Evolutionary conservation across 208 protist species (phyloP), one percentile per base, ranked within the genome.

Genomic region (Acanthamoeba sp.): DNA sequence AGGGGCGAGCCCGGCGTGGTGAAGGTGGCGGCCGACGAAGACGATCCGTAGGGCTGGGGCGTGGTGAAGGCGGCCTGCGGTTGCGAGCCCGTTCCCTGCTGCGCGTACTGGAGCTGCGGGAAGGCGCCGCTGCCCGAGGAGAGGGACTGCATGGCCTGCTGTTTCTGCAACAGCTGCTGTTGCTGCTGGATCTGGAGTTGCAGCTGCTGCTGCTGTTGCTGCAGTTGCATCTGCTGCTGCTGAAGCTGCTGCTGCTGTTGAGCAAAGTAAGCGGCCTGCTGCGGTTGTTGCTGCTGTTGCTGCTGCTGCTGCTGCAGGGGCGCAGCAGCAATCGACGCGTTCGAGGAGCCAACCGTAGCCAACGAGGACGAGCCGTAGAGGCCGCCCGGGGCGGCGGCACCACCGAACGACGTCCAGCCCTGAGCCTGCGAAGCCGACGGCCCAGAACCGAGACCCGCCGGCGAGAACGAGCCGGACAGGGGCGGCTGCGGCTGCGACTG

Each of bases 241-340:
- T 82, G 71, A 34, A 40, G 71, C 71, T 82, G 71, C 34, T 52
- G 71, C 71, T 82, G 71, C 71, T 82, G 71, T 32, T 82, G 71
- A 10, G 59, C 59, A 4, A 66, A 34, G 27, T 66, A 66, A 20
- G 52, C 52, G 59, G 59, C 59, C 27, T 66, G 59, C 2, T 1
- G 59, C 55, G 6, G 55, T 18, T 59, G 55, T 2, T 5, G 55
- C 27, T 66, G 18, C 27, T 66, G 59, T 18, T 59, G 55, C 55
- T 59, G 55, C 18, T 5, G 55, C 27, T 66, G 18, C 27, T 66
- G 59, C 59, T 66, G 59, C 4, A 5, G 27, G 5, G 24, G 10
- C 2, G 52, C 52, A 2, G 52, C 52, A 16, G 52, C 52, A 16
- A 57, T 22, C 52, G 52, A 57, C 1, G 59, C n/a, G 59, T 16